Percentiles rank a stretch among this genome's conserved stretches.
These are phyloP conservation scores for Spirogloea muscicola DNA, from an alignment of 139 green algal genomes.

Conservation along the genomic window DNA sequence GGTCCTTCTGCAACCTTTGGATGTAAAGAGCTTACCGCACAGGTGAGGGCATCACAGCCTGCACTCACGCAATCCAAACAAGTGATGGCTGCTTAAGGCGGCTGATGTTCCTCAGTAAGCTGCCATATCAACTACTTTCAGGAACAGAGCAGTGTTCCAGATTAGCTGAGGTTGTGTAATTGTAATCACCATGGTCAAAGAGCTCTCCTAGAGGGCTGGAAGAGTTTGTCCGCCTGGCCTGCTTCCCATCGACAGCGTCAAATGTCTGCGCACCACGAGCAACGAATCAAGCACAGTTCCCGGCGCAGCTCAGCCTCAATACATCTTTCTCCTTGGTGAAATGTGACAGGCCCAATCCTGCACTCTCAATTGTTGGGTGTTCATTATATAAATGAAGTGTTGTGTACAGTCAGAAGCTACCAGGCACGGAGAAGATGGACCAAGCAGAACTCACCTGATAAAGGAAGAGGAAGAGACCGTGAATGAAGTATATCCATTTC, in stretches of 20 bases:
- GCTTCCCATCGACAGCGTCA: slow-evolving; percentile 85
- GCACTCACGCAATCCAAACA: no score
- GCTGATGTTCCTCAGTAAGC: no score
- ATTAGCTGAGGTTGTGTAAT: no score
- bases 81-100: no score
- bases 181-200: slow-evolving; percentile 80
- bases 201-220: slow-evolving; percentile 90
- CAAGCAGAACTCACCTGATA: slow-evolving; percentile 15
- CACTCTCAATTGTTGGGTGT: no score
- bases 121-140: no score
- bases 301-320: not conserved
- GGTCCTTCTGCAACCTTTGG: no score
- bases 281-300: not conserved
- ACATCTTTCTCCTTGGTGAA: not conserved
- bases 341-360: no score
- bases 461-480: slow-evolving; percentile 14
- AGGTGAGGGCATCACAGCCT: slow-evolving; percentile 35
- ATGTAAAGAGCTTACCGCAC: slow-evolving; percentile 16
- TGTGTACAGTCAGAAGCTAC: no score
- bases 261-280: slow-evolving; percentile 71
- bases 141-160: no score
- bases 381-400: no score
- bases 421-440: no score
- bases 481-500: not conserved
- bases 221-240: slow-evolving; percentile 81